Base-by-base conservation (phyloP, 495 filamentous ascomycete genomes). In the Aspergillus bridgeri region DNA sequence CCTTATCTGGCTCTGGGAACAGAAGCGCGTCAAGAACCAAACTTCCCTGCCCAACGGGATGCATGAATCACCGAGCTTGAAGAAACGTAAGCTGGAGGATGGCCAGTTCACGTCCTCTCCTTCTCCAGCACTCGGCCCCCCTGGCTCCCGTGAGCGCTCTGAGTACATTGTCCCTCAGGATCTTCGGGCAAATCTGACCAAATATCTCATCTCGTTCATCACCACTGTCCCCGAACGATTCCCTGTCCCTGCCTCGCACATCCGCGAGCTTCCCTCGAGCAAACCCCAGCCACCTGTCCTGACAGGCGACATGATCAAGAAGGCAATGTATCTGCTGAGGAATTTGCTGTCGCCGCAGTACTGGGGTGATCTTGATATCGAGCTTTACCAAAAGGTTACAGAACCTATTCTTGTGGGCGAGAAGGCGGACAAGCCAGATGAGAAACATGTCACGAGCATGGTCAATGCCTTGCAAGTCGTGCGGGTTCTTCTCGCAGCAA, bases 141-240 rank as follows among this genome's bases (percentile, higher is more conserved):
- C 79, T 17, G 64, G 75, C 9, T 69, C 69, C 27, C 72, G 76
- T 17, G 87, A 89, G 51, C 79, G 79, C 51, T 72, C 75, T 3
- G 89, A 93, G 47, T 92, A 89, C 61, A 77, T 83, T 44, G 84
- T 93, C 13, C 81, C 89, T 49, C 63, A 78, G 6, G 66, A 81
- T 15, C 83, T 89, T 38, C 81, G 91, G 13, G 81, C 81, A 8
- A 85, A 91, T 64, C 85, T 98, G 74, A 82, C 96, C 45, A 95
- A 92, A 66, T 98, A 97, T 69, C 81, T 98, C 19, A 90, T 96
- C 21, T 88, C 92, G 42, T 96, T 96, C 70, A 96, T 98, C 64
- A 91, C 90, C 6, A 86, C 88, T 21, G 81, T 94, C n/a, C 87
- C 84, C 48, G 92, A 94, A 72, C 83, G 89, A 44, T 96, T 87